phyloP scores from a whole-genome alignment of 371 early-diverging fungal genomes.

The Mortierella sp. region DNA sequence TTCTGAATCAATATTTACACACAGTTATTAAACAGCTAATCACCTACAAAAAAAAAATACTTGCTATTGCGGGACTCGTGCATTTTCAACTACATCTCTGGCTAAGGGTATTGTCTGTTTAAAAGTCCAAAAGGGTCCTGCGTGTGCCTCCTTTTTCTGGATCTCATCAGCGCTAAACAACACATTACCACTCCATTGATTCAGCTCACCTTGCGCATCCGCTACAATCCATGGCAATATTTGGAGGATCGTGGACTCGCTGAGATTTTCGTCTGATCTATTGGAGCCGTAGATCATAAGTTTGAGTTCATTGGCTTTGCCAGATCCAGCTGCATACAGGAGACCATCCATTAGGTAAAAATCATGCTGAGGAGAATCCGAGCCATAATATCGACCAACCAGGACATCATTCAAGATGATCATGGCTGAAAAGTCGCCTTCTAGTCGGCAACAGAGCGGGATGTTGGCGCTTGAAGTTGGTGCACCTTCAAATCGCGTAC shows the following conservation, averaged over 20 bases:
- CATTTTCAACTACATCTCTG: not conserved
- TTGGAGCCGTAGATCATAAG: conserved; percentile 37
- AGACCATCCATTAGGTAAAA: conserved; percentile 77
- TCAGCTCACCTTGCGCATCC: conserved; percentile 29
- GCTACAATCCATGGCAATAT: conserved; percentile 43
- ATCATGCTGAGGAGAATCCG: conserved; percentile 79
- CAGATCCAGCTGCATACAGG: conserved; percentile 45
- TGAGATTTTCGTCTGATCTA: conserved; percentile 2
- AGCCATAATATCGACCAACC: conserved; percentile 80
- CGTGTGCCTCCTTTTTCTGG: conserved; percentile 3
- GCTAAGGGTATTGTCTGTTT: conserved; percentile 10
- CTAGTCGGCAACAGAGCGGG: conserved; percentile 73
- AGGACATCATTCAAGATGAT: conserved; percentile 70
- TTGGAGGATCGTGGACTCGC: conserved; percentile 1
- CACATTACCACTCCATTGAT: conserved; percentile 43
- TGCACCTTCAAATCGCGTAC: conserved; percentile 48
- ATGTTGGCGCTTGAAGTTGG: conserved; percentile 32
- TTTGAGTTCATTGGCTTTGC: conserved; percentile 32
- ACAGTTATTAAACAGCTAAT: not conserved
- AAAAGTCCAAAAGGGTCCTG: conserved; percentile 43
- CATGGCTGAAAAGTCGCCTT: conserved; percentile 75
- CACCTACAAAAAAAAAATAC: not conserved
- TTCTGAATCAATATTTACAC: not conserved
- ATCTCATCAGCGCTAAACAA: conserved; percentile 10
- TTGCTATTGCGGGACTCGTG: too few species aligned